A percentile compares a stretch with the other conserved stretches of the same genome.
phyloP scores from a whole-genome alignment of 1,139 yeast species.

The Hansenula sp. region DNA sequence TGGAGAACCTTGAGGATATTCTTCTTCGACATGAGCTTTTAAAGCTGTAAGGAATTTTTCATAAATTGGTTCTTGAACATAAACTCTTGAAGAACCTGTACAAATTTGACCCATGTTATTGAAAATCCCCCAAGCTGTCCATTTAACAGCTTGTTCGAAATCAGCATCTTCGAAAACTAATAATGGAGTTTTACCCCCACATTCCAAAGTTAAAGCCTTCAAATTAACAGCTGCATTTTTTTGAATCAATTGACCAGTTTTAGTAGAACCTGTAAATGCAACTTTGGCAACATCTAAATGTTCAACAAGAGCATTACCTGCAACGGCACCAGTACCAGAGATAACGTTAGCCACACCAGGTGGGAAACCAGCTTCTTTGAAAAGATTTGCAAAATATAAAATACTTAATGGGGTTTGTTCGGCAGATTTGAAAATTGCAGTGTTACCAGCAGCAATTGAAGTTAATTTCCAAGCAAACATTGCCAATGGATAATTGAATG shows the following conservation, averaged over 20 bases:
- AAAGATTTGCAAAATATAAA: slow-evolving; percentile 48
- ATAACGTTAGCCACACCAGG: slow-evolving; percentile 64
- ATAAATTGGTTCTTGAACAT: slow-evolving; percentile 66
- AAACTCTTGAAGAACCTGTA: slow-evolving; percentile 83
- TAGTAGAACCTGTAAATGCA: slow-evolving; percentile 61
- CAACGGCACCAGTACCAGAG: slow-evolving; percentile 52
- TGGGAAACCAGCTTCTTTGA: slow-evolving; percentile 68
- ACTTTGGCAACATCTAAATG: slow-evolving; percentile 58
- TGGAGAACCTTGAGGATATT: slow-evolving; percentile 56
- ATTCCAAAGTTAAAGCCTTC: slow-evolving; percentile 82
- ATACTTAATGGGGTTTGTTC: slow-evolving; percentile 66
- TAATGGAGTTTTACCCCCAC: slow-evolving; percentile 89
- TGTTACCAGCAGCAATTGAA: slow-evolving; percentile 69
- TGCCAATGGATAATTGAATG: slow-evolving; percentile 64
- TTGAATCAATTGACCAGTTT: slow-evolving; percentile 61
- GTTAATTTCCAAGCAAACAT: slow-evolving; percentile 74
- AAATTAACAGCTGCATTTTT: slow-evolving; percentile 54
- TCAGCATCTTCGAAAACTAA: slow-evolving; percentile 73
- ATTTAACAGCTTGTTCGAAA: slow-evolving; percentile 74
- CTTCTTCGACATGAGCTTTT: slow-evolving; percentile 32
- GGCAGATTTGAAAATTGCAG: slow-evolving; percentile 60
- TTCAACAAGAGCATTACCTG: slow-evolving; percentile 56
- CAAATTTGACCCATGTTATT: slow-evolving; percentile 88
- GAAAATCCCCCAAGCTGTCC: slow-evolving; percentile 84
- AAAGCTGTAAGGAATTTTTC: slow-evolving; percentile 56